phyloP scores from a whole-genome alignment of 208 protist genomes.

The Wallacemonas sp. region DNA sequence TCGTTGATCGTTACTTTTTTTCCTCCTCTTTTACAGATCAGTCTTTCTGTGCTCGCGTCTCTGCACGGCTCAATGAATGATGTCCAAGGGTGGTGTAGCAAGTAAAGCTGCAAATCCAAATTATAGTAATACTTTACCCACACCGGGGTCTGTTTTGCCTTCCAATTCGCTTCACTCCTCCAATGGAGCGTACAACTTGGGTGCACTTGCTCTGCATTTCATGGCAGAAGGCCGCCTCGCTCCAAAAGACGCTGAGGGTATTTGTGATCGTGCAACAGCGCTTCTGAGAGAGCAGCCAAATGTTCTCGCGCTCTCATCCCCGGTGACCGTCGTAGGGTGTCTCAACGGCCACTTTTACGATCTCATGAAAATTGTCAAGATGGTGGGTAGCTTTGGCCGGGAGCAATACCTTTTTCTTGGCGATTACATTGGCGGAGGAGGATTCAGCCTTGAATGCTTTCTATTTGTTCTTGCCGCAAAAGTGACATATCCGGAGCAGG shows the following conservation, averaged over 20 bases:
- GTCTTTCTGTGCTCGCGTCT: slow-evolving; percentile 8
- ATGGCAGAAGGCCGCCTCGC: slow-evolving; percentile 48
- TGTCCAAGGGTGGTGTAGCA: background rate
- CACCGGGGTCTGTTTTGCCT: slow-evolving; percentile 31
- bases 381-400: slow-evolving; percentile 55
- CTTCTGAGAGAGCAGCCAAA: slow-evolving; percentile 66
- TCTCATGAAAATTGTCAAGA: slow-evolving; percentile 77
- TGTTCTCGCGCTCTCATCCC: slow-evolving; percentile 43
- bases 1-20: slow-evolving; percentile 3
- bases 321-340: slow-evolving; percentile 92
- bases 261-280: slow-evolving; percentile 54
- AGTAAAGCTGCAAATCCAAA: background rate
- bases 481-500: slow-evolving; percentile 78
- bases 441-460: slow-evolving; percentile 97
- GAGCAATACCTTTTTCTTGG: slow-evolving; percentile 98
- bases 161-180: slow-evolving; percentile 21
- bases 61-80: slow-evolving; percentile 5
- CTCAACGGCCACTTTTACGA: slow-evolving; percentile 95
- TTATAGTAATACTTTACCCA: slow-evolving; percentile 15
- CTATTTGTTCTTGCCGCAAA: slow-evolving; percentile 96
- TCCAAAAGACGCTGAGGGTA: slow-evolving; percentile 47
- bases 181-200: slow-evolving; percentile 35
- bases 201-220: slow-evolving; percentile 65
- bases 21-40: too few species aligned
- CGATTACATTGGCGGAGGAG: slow-evolving; percentile 98